Evolutionary conservation across 2,329 filamentous ascomycete species (phyloP).

Genomic region (Thielaviopsis cerberus): DNA sequence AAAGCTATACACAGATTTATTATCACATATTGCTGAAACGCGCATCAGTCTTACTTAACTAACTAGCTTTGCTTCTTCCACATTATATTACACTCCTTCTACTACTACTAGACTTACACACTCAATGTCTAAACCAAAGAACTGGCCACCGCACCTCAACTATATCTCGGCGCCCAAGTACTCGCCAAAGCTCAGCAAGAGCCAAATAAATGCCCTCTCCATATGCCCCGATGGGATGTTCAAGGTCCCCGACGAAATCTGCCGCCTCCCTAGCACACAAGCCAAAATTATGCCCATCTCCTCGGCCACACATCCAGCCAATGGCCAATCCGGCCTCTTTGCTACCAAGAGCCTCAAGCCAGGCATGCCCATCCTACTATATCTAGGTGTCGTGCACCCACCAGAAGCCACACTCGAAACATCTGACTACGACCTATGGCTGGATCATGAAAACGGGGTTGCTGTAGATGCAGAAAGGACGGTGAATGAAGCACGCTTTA

Average conservation of each 20-base stretch:
- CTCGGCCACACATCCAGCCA: conserved; percentile 34
- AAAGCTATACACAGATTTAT: too few species aligned
- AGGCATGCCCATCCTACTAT: conserved; percentile 39
- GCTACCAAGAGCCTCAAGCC: conserved; percentile 34
- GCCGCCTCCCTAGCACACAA: conserved; percentile 27
- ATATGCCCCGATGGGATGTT: conserved; percentile 13
- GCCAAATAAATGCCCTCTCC: conserved; percentile 21
- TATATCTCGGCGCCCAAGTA: conserved; percentile 35
- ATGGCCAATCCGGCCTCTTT: conserved; percentile 41
- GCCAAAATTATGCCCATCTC: conserved; percentile 37
- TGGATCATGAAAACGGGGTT: conserved; percentile 36
- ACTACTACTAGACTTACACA: too few species aligned
- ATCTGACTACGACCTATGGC: conserved; percentile 47
- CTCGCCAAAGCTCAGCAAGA: conserved; percentile 25
- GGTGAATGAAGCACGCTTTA: conserved; percentile 47
- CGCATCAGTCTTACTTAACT: too few species aligned
- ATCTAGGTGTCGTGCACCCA: conserved; percentile 40
- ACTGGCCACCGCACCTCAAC: conserved; percentile 36
- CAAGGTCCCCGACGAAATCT: conserved; percentile 20
- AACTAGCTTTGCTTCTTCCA: too few species aligned
- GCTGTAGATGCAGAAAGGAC: conserved; percentile 39
- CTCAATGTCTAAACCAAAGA: conserved; percentile 26
- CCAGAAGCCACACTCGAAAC: conserved; percentile 16
- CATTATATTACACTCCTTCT: too few species aligned
- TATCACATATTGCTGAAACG: too few species aligned